Base-by-base conservation (phyloP, 768 basidiomycete species). In the Tulasnella sp. region DNA sequence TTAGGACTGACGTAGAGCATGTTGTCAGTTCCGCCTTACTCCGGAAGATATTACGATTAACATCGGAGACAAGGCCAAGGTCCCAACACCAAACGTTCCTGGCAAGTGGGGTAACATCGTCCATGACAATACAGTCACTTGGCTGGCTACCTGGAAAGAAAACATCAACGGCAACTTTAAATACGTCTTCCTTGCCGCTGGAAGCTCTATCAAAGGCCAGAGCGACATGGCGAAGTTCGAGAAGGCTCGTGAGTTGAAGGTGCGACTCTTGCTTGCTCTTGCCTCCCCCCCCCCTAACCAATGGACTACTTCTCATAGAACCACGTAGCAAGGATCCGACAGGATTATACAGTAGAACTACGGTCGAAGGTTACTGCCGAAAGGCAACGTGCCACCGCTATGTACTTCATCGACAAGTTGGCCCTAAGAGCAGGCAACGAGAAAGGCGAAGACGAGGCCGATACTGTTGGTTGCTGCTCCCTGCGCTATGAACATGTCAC, bases 381-480 rank as follows among this genome's bases (percentile, higher is more conserved):
- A 80, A 91, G 98, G 44, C 97, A 99, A 85, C 91, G 97, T 35
- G 98, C 98, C n/a, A 99, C 97, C 0, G 93, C 98, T 20, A 93
- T 99, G 92, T 99, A 99, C 84, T 95, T 99, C 85, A 99, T 99
- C 82, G 98, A 99, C 85, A 90, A 91, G 82, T 88, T 98, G 46
- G 98, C 98, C 46, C 92, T 99, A 84, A 94, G 98, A 88, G 96
- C 96, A 70, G 98, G 98, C 80, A 99, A 99, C 85, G 98, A 99
- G 86, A 99, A 99, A 85, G 98, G 97, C 67, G 98, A 98, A 82
- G 98, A 99, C 81, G 98, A 99, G 85, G 98, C 98, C 1, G 98
- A 99, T 83, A 99, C 98, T 0, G 96, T 99, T 77, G 98, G 98
- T 83, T 99, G 98, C 85, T 99, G 98, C 84, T 99, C 98, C 5